Base-by-base conservation (phyloP, 495 filamentous ascomycete genomes). In the Penicillium ochrochloron region DNA sequence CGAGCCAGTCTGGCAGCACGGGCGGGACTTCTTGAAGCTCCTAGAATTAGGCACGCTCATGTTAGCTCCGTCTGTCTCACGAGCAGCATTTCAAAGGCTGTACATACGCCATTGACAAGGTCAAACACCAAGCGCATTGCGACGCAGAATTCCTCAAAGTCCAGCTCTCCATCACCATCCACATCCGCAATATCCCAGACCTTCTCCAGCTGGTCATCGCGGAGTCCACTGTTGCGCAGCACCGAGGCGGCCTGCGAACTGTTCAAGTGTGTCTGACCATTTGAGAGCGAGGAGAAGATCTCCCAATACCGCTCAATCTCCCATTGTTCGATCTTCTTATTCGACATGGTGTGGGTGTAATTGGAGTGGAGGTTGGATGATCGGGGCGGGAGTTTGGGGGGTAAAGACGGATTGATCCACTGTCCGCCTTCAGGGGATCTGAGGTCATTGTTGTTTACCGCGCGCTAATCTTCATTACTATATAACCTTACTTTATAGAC, bases 281-380 rank as follows among this genome's bases (percentile, higher is more conserved):
- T 89, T 51, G 82, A 63, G 59, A 97, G 84, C 39, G 92, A 88
- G 59, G 90, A 84, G 80, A 99, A 99, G 77, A 99, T 98, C 82
- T 98, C 96, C 95, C 95, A 99, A 80, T 98, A 99, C 61, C 94
- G 92, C 73, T 97, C 93, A 70, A 99, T 91, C 77, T 99, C 96
- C 81, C 91, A 90, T 75, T 95, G 89, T 70, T 97, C 94, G 76
- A 98, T 98, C 69, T 88, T 88, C 76, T 92, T 90, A 69, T 79
- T 80, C 14, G 93, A 87, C 85, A 92, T 91, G 77, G 79, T 86
- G 50, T 44, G 35, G 59, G 57, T 50, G 61, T 62, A 39, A 53
- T 35, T 50, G 44, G 57, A 14, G 63, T 59, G 63, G 62, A 60
- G 48, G 66, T 66, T 62, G 50, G 60, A 46, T 21, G 39, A 34